Conservation (phyloP, 2,329 filamentous ascomycete species). For the Corinectria fuckeliana region DNA sequence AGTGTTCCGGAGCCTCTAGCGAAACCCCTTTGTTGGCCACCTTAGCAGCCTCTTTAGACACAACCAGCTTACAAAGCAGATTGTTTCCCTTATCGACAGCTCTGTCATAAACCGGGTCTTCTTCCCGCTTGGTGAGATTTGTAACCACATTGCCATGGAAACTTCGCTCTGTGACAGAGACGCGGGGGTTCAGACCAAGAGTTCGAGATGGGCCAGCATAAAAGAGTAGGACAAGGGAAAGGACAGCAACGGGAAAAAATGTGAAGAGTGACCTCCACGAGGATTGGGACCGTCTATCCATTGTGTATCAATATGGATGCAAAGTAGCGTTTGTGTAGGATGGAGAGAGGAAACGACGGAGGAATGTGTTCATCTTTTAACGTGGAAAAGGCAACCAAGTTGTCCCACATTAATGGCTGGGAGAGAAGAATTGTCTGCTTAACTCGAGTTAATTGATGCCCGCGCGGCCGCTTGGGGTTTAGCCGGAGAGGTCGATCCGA, state of each 20-base stretch:
- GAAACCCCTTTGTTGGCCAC: neutral
- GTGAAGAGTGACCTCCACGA: constrained; percentile 9
- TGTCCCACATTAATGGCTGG: neutral
- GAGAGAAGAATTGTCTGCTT: neutral
- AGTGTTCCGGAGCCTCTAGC: neutral
- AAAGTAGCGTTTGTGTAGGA: neutral
- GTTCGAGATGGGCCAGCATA: neutral
- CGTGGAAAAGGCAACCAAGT: neutral
- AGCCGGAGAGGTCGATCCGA: neutral
- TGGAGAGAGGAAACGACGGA: neutral
- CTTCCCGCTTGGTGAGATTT: constrained; percentile 7
- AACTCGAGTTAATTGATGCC: neutral
- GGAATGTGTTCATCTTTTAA: neutral
- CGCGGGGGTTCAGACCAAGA: neutral
- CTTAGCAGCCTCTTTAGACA: constrained; percentile 1
- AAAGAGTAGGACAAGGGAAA: constrained; percentile 1
- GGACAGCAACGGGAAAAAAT: neutral
- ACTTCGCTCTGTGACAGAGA: neutral
- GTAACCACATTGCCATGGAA: neutral
- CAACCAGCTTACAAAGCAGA: constrained; percentile 1
- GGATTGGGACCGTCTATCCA: neutral
- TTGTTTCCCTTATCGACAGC: neutral
- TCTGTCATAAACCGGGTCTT: neutral
- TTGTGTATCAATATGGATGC: neutral
- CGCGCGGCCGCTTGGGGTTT: neutral